A percentile compares a stretch with the other conserved stretches of the same genome.
Evolutionary conservation across 2,329 filamentous ascomycete genomes (phyloP).

Genomic region (Diaporthe vaccinii): DNA sequence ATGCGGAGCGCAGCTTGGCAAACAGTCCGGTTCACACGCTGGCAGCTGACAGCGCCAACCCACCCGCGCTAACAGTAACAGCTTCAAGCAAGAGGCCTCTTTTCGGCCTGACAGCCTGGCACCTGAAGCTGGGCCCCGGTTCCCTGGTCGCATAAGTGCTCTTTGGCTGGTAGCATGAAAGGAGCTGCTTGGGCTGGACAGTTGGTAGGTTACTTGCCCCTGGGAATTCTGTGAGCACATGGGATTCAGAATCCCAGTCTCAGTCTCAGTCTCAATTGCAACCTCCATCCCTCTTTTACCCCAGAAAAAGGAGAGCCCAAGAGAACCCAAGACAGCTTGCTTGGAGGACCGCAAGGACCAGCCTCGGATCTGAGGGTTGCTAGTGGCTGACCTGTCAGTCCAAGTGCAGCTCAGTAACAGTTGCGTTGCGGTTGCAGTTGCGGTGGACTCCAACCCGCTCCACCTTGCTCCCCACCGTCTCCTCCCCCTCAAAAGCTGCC

Average conservation of each 20-base stretch:
- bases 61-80: neutral
- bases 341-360: neutral
- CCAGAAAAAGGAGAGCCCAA: neutral
- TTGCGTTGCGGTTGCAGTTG: slow-evolving; percentile 2
- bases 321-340: neutral
- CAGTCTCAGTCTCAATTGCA: neutral
- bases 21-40: slow-evolving; percentile 11
- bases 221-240: neutral
- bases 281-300: neutral
- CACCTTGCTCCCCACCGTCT: slow-evolving; percentile 22
- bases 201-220: neutral
- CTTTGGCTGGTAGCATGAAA: slow-evolving; percentile 20
- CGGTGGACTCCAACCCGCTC: slow-evolving; percentile 21
- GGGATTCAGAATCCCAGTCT: neutral
- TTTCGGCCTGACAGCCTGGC: neutral
- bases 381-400: neutral
- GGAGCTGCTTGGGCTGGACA: neutral
- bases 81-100: slow-evolving; percentile 25
- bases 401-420: neutral
- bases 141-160: slow-evolving; percentile 22
- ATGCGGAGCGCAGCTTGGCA: slow-evolving; percentile 15
- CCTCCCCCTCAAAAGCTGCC: slow-evolving; percentile 33
- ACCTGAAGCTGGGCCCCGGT: neutral
- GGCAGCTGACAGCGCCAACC: slow-evolving; percentile 15
- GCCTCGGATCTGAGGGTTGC: neutral